Evolutionary conservation across 176 grass and related monocot genomes (phyloP).

Genomic region (Triticum monococcum): DNA sequence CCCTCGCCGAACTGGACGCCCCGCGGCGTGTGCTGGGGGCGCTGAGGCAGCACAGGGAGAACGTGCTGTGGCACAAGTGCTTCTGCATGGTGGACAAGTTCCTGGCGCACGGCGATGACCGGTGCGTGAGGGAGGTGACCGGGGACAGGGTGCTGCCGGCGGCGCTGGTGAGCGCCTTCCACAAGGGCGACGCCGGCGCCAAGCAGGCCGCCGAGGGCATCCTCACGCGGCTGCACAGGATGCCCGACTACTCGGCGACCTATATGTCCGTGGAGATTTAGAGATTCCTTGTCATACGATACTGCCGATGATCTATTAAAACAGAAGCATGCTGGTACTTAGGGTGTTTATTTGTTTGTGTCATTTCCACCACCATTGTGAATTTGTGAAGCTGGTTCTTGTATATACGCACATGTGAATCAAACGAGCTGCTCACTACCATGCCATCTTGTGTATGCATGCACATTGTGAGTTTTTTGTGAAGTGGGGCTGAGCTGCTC

Average conservation of each 20-base stretch:
- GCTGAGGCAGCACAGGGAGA: slow-evolving; percentile 66
- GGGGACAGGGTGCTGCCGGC: slow-evolving; percentile 60
- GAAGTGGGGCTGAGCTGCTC: no score
- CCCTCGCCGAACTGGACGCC: slow-evolving; percentile 34
- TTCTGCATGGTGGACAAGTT: slow-evolving; percentile 79
- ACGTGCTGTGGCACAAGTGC: slow-evolving; percentile 57
- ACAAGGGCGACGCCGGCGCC: slow-evolving; percentile 54
- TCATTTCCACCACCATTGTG: not conserved
- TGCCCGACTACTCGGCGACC: slow-evolving; percentile 50
- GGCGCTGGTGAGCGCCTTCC: slow-evolving; percentile 64
- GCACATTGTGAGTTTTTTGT: no score
- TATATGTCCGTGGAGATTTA: slow-evolving; percentile 53
- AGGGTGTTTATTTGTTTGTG: not conserved
- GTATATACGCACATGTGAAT: not conserved
- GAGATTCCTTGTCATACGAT: not conserved
- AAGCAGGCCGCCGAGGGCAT: slow-evolving; percentile 77
- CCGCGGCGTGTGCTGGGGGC: slow-evolving; percentile 44
- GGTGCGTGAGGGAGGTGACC: slow-evolving; percentile 47
- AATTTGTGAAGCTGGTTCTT: not conserved
- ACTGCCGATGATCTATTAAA: not conserved
- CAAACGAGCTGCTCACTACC: not conserved
- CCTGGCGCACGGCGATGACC: slow-evolving; percentile 51
- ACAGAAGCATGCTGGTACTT: not conserved
- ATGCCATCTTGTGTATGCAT: no score
- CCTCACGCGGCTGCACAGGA: slow-evolving; percentile 64